Evolutionary conservation across 2,329 filamentous ascomycete genomes (phyloP).

Genomic region (Pseudogymnoascus sp.): DNA sequence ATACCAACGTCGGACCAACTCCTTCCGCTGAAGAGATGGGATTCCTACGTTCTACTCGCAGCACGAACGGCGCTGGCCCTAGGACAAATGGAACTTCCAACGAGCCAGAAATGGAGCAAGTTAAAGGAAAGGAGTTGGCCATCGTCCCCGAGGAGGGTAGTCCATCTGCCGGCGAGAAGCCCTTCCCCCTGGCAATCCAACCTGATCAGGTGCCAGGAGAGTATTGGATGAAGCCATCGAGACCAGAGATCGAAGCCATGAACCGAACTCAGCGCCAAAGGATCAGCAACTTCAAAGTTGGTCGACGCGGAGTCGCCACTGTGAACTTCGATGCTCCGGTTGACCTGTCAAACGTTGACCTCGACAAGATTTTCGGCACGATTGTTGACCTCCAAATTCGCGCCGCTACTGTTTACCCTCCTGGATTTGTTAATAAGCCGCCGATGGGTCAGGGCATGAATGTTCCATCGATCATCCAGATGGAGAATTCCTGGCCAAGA

Average conservation of each 20-base stretch:
- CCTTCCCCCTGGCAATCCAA: constrained; percentile 10
- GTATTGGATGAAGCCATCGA: constrained; percentile 79
- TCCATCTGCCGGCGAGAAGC: constrained; percentile 17
- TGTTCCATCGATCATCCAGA: constrained; percentile 75
- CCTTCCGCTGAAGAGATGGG: constrained; percentile 51
- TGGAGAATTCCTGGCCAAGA: constrained; percentile 90
- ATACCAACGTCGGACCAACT: constrained; percentile 37
- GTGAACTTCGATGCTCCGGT: constrained; percentile 76
- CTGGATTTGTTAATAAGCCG: constrained; percentile 58
- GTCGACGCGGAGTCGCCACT: constrained; percentile 70
- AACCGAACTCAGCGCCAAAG: constrained; percentile 68
- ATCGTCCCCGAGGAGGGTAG: constrained; percentile 60
- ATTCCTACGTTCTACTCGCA: constrained; percentile 43
- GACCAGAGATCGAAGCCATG: constrained; percentile 70
- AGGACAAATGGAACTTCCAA: constrained; percentile 30
- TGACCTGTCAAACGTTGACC: constrained; percentile 68
- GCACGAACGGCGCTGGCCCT: constrained; percentile 36
- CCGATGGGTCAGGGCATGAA: constrained; percentile 81
- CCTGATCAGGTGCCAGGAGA: constrained; percentile 45
- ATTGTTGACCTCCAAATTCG: constrained; percentile 71
- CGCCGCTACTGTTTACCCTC: constrained; percentile 75
- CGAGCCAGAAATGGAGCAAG: constrained; percentile 59
- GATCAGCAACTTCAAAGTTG: constrained; percentile 69
- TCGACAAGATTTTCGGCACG: constrained; percentile 69
- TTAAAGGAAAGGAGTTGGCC: constrained; percentile 66